Evolutionary conservation across 2,329 filamentous ascomycete genomes (phyloP).

Genomic region (Coniochaeta prunicola): DNA sequence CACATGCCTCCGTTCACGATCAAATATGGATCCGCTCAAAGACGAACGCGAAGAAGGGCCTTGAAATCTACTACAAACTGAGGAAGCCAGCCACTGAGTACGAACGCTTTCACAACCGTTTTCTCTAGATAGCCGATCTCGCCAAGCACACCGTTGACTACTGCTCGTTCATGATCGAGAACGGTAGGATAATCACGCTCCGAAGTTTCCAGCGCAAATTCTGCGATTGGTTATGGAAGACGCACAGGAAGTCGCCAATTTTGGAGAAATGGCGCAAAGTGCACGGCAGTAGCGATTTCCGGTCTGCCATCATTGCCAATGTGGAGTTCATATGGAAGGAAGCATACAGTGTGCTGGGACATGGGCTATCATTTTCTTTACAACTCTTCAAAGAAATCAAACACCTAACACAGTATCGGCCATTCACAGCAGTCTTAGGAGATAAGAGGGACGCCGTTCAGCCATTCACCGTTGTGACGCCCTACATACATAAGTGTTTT

Average conservation of each 20-base stretch:
- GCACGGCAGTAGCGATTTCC: conserved; percentile 50
- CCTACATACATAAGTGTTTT: conserved; percentile 60
- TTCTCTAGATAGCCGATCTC: conserved; percentile 64
- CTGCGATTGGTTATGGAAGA: conserved; percentile 41
- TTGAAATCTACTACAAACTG: conserved; percentile 60
- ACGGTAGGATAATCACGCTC: conserved; percentile 35
- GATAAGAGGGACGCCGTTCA: conserved; percentile 1
- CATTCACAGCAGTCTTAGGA: neutral
- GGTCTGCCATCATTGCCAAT: conserved; percentile 52
- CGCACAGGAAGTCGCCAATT: conserved; percentile 30
- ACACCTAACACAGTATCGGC: conserved; percentile 24
- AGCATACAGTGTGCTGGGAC: conserved; percentile 38
- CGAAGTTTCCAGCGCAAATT: conserved; percentile 53
- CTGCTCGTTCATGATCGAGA: conserved; percentile 29
- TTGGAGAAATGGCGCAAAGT: conserved; percentile 50
- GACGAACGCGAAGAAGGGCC: conserved; percentile 27
- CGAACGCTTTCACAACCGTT: conserved; percentile 50
- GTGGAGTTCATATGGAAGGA: conserved; percentile 61
- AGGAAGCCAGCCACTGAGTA: conserved; percentile 52
- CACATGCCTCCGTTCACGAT: conserved; percentile 36
- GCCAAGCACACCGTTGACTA: conserved; percentile 68
- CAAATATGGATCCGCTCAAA: conserved; percentile 59
- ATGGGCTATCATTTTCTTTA: conserved; percentile 21
- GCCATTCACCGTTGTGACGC: conserved; percentile 58
- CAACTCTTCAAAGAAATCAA: conserved; percentile 47